Base-by-base conservation (phyloP, 1,284 basidiomycete species). In the Golubevia pallescens region DNA sequence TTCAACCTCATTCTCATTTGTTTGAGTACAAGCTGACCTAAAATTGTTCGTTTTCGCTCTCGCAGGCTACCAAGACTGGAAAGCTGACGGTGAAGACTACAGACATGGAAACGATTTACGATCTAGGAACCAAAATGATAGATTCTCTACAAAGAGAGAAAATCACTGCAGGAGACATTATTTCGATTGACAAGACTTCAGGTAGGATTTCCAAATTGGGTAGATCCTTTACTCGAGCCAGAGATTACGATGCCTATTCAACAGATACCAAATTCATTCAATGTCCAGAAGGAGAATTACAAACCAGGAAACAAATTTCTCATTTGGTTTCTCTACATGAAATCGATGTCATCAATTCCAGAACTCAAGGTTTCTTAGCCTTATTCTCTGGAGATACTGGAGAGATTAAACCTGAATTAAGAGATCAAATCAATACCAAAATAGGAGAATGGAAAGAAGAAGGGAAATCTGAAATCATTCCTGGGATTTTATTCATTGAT, bases 61-160 rank as follows among this genome's bases (percentile, higher is more conserved):
- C 61, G 32, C 77, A 95, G 93, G 94, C 95, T 0, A 97, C 95
- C 14, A 99, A 98, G 88, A 98, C 96, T 0, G 96, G 97, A 5
- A 96, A 97, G 85, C 87, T 99, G 67, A 98, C 96, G 0, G 93
- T 99, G 82, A 99, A 99, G 87, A 97, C 95, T 8, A 98, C 95
- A 3, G 96, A 99, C 86, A 99, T 99, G 96, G 96, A 99, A 88
- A 99, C 96, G 14, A 93, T 99, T 54, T 99, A 99, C 86, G 97
- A 99, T 87, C 90, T 99, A 19, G 97, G 97, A 7, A 95, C 92
- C 66, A 99, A 99, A 89, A 99, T 99, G 97, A 98, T 99, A 69
- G 96, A 99, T 80, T 92, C 95, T 6, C 87, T 99, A 53, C 92
- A 94, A 60, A 97, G 96, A 86, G 95, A 99, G 88, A 99, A 98